Evolutionary conservation across 805 yeast genomes (phyloP), one percentile per base, ranked within the genome.

Genomic region (Starmerella ratchasimensis): DNA sequence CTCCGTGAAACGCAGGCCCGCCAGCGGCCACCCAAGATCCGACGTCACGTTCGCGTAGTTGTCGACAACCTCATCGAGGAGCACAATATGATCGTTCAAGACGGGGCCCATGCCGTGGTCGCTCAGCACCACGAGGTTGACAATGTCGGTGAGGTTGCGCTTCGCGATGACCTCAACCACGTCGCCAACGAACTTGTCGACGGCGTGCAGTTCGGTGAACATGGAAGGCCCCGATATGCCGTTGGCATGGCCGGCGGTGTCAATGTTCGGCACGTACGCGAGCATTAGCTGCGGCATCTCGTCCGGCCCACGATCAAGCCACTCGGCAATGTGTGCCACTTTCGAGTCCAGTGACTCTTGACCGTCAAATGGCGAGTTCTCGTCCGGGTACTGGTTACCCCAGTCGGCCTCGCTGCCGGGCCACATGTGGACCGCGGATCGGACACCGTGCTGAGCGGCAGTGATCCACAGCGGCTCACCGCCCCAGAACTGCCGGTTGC

Each of bases 101-200:
- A 93, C 79, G 5, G 94, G 88, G 0, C 93, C 77, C 94, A 83
- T 84, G 9, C 95, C 95, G 55, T 84, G 95, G 56, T 86, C 95
- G 31, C 94, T 80, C 3, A 86, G 79, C 30, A 86, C 61, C 0
- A 88, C 59, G 16, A 86, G 58, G 54, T 88, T 86, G 15, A 79
- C 80, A 29, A 82, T 65, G 17, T 73, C 65, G 0, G 68, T 59
- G 42, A 83, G 59, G 46, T 79, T 74, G 38, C 94, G 63, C 15
- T 54, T 51, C 1, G 52, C 41, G 16, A 86, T 48, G 7, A 69
- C 76, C 19, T 57, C 44, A 13, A 65, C 60, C 28, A 82, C 41
- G 4, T 61, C 53, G 13, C 64, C 67, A 11, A 88, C 57, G 45
- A 77, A 76, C 11, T 56, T 51, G 59, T 88, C 96, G 7, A 84